These are phyloP conservation scores for Clonostachys rhizophaga DNA, from an alignment of 2,329 filamentous ascomycete species.

Conservation along the genomic window DNA sequence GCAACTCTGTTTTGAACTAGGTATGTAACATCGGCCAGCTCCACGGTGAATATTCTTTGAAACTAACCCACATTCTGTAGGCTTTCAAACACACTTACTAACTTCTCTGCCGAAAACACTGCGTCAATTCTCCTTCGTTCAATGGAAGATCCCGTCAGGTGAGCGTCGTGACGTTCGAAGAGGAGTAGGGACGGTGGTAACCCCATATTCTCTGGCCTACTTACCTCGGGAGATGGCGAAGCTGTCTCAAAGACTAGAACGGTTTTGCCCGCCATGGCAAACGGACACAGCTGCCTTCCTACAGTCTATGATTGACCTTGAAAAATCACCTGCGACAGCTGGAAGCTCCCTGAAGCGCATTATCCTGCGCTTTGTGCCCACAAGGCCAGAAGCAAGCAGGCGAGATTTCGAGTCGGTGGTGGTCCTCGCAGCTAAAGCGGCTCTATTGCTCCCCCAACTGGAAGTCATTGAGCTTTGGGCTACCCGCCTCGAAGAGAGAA, in stretches of 20 bases:
- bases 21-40: conserved; percentile 2
- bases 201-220: conserved; percentile 3
- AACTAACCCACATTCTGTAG: conserved; percentile 5
- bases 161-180: conserved; percentile 1
- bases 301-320: conserved; percentile 4
- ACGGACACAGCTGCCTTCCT: conserved; percentile 8
- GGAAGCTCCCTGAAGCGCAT: conserved; percentile 5
- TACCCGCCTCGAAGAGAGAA: conserved; percentile 2
- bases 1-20: conserved; percentile 6
- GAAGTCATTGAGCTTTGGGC: conserved; percentile 8
- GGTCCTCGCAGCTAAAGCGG: conserved; percentile 7
- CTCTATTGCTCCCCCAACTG: conserved; percentile 6
- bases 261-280: conserved; percentile 7
- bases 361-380: conserved; percentile 4
- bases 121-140: conserved; percentile 6
- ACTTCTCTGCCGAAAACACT: conserved; percentile 7
- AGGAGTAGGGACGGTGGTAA: background rate
- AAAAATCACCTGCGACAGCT: background rate
- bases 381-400: conserved; percentile 5
- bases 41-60: conserved; percentile 3
- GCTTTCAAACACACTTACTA: conserved; percentile 5
- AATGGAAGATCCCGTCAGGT: conserved; percentile 5
- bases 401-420: conserved; percentile 7
- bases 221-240: conserved; percentile 7
- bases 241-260: conserved; percentile 6